Percentiles rank a stretch among this genome's conserved stretches.
Conservation (phyloP, 805 yeast species). For the Nakazawaea ishiwadae region DNA sequence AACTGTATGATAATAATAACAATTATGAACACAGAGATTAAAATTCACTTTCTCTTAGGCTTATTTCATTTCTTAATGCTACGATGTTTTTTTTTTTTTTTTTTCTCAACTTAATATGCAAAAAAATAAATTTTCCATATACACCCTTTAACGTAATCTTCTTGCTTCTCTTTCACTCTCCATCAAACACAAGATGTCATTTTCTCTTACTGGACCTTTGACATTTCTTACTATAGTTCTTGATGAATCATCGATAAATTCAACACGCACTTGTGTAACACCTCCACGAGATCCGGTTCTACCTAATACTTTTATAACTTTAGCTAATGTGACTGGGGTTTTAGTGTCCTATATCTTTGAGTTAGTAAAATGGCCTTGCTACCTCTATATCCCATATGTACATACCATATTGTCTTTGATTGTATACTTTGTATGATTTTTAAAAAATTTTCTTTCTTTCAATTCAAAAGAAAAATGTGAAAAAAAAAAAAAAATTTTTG, state of each 20-base stretch:
- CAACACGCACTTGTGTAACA: constrained; percentile 47
- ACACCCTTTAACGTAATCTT: constrained; percentile 26
- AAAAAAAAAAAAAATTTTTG: no score
- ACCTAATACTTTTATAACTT: constrained; percentile 29
- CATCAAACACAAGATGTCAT: constrained; percentile 31
- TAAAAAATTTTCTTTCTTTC: no score
- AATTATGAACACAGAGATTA: no score
- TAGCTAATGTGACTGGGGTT: constrained; percentile 30
- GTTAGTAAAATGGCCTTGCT: neutral
- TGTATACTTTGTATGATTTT: no score
- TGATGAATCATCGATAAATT: constrained; percentile 42
- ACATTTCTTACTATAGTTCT: constrained; percentile 48
- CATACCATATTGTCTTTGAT: neutral
- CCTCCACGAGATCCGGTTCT: constrained; percentile 32
- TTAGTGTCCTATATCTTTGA: constrained; percentile 22
- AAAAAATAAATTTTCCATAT: no score
- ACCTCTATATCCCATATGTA: no score
- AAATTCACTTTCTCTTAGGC: constrained; percentile 1
- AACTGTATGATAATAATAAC: constrained; percentile 11
- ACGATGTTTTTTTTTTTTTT: no score
- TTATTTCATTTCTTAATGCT: neutral
- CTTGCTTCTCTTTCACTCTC: constrained; percentile 31
- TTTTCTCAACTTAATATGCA: no score
- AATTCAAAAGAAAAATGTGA: no score
- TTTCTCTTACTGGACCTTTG: constrained; percentile 47